phyloP scores from a whole-genome alignment of 805 yeast species.

The Kazachstania africana region DNA sequence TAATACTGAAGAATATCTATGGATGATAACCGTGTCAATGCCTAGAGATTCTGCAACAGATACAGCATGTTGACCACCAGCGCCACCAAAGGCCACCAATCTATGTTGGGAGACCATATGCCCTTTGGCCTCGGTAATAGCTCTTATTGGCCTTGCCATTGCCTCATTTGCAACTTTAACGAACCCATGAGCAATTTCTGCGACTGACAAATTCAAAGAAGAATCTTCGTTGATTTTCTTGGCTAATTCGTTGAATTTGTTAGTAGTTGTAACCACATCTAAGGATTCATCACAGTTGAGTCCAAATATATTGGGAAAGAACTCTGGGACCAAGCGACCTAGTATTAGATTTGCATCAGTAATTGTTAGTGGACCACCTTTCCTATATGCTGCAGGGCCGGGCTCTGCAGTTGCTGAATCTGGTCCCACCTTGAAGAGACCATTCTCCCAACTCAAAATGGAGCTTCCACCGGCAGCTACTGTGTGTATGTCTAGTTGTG shows the following conservation, averaged over 20 bases:
- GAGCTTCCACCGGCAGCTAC: constrained; percentile 86
- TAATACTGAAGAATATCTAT: constrained; percentile 69
- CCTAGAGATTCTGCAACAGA: constrained; percentile 65
- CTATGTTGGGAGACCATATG: constrained; percentile 52
- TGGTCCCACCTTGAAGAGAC: constrained; percentile 73
- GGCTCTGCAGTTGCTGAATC: constrained; percentile 83
- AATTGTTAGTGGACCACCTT: constrained; percentile 73
- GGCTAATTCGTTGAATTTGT: constrained; percentile 44
- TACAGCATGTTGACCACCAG: constrained; percentile 86
- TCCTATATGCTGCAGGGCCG: constrained; percentile 80
- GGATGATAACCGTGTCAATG: constrained; percentile 56
- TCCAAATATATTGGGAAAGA: constrained; percentile 75
- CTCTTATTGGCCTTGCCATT: constrained; percentile 85
- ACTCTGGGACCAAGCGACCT: constrained; percentile 62
- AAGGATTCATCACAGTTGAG: constrained; percentile 64
- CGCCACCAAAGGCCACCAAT: constrained; percentile 82
- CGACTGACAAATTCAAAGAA: constrained; percentile 33
- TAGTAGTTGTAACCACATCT: constrained; percentile 40
- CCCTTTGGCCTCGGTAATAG: constrained; percentile 78
- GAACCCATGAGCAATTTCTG: constrained; percentile 73
- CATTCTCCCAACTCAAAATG: constrained; percentile 52
- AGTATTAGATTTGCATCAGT: constrained; percentile 73
- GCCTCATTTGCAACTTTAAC: constrained; percentile 74
- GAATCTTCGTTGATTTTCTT: constrained; percentile 39
- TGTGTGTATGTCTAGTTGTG: constrained; percentile 71